A percentile compares a stretch with the other conserved stretches of the same genome.
Conservation (phyloP, 1,284 basidiomycete species). For the Sutorius eximius region DNA sequence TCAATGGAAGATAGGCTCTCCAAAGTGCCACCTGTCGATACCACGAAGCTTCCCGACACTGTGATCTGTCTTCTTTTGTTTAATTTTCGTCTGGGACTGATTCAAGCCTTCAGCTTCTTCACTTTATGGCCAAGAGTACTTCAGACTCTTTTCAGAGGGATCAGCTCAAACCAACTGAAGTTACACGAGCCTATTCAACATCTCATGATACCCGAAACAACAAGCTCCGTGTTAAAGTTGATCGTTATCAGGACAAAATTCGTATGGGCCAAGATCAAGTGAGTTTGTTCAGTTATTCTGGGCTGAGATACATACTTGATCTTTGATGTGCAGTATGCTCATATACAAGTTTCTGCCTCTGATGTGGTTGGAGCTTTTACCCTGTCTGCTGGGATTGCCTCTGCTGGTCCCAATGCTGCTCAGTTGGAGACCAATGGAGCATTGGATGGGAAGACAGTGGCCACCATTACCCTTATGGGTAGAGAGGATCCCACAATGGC, state of each 20-base stretch:
- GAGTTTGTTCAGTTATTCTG: slow-evolving; percentile 16
- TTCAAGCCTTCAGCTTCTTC: slow-evolving; percentile 30
- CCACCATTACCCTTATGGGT: slow-evolving; percentile 45
- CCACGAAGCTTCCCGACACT: slow-evolving; percentile 34
- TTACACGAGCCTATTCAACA: slow-evolving; percentile 40
- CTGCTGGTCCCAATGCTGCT: slow-evolving; percentile 3
- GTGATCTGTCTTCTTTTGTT: slow-evolving; percentile 29
- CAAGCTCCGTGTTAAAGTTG: slow-evolving; percentile 32
- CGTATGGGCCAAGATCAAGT: slow-evolving; percentile 31
- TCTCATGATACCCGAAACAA: slow-evolving; percentile 24
- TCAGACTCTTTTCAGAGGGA: slow-evolving; percentile 50
- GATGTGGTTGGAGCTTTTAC: slow-evolving; percentile 18
- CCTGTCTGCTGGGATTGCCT: slow-evolving; percentile 15
- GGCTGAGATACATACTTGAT: neutral
- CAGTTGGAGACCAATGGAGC: slow-evolving; percentile 12
- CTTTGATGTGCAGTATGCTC: slow-evolving; percentile 13
- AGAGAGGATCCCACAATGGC: slow-evolving; percentile 53
- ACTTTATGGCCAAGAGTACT: slow-evolving; percentile 49
- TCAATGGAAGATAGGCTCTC: slow-evolving; percentile 25
- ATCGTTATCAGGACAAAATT: slow-evolving; percentile 46
- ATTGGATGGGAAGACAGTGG: slow-evolving; percentile 31
- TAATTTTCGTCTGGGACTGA: neutral
- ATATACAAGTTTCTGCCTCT: slow-evolving; percentile 17
- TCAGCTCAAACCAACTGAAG: slow-evolving; percentile 44
- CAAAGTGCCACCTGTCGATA: slow-evolving; percentile 42